Evolutionary conservation across 2,329 filamentous ascomycete genomes (phyloP), one percentile per base, ranked within the genome.

Genomic region (Pseudofabraea citricarpa): DNA sequence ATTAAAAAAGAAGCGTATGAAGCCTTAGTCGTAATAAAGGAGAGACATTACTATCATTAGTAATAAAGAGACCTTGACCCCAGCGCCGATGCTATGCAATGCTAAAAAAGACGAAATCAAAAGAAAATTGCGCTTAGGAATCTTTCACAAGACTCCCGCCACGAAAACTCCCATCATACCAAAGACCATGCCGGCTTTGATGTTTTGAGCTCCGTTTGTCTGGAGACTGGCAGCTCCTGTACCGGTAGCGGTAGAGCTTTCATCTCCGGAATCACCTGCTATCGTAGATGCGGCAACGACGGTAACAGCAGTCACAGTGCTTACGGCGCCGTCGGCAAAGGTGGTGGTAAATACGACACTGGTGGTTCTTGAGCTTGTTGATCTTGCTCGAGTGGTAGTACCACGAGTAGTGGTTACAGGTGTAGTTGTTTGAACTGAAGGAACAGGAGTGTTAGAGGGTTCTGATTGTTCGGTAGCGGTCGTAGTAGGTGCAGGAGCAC

Each of bases 41-140:
- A 37, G 35, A 37, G 35, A 37, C 35, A 37, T 37, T 37, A 37
- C 35, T 37, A 37, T 23, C 35, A 22, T 37, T 37, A 37, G 19
- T 37, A 37, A 21, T 21, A 22, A 16, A 37, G 18, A 18, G 35
- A 37, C 35, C 18, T n/a, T 20, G 12, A 21, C 13, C 35, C 35
- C 35, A 12, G 23, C 9, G 19, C 19, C 35, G 19, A 37, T 21
- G 35, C 35, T 37, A 37, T 37, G 35, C 35, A 22, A 37, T n/a
- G 35, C 35, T 21, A n/a, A n/a, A n/a, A n/a, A n/a, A n/a, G n/a
- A n/a, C 19, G 19, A 37, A 37, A 13, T 20, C 35, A 22, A 37
- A 23, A 13, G 16, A 12, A 37, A 37, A 20, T 21, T 5, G n/a
- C 10, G 19, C 19, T 8, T 22, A 37, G 5, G 16, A 31, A 12